These are phyloP conservation scores for Claviceps sorghi DNA, from an alignment of 2,329 filamentous ascomycete genomes.

Conservation along the genomic window DNA sequence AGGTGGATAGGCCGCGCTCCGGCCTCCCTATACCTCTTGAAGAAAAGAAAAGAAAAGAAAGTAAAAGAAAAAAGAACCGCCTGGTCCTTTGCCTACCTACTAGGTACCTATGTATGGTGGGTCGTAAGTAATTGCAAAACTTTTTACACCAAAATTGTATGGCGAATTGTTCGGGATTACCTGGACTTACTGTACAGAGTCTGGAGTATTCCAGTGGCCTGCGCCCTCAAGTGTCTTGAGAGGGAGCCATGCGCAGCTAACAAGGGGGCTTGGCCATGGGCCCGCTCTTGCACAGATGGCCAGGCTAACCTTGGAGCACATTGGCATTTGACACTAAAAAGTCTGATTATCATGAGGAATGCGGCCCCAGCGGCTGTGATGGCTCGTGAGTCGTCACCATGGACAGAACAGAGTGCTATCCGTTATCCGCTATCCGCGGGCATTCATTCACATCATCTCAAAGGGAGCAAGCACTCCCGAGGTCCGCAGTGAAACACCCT, in stretches of 20 bases:
- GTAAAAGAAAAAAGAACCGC: neutral
- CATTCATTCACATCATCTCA: neutral
- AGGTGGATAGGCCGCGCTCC: constrained; percentile 1
- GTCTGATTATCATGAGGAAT: constrained; percentile 3
- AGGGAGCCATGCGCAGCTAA: constrained; percentile 2
- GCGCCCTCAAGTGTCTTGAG: constrained; percentile 3
- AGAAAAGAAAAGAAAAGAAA: neutral
- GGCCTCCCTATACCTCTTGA: neutral
- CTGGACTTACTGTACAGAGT: neutral
- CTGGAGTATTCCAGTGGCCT: neutral
- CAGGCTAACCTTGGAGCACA: constrained; percentile 3
- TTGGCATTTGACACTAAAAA: constrained; percentile 1
- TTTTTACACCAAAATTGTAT: too few relatives aligned
- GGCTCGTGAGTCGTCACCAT: neutral
- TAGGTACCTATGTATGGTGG: too few relatives aligned
- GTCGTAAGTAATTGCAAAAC: too few relatives aligned
- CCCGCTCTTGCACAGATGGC: constrained; percentile 3
- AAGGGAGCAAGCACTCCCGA: neutral
- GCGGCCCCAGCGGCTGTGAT: neutral
- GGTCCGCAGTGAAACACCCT: neutral
- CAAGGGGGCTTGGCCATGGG: constrained; percentile 3
- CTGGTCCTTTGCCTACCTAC: too few relatives aligned
- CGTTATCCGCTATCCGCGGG: neutral
- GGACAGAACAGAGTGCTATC: neutral
- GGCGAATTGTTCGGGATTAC: too few relatives aligned